These are phyloP conservation scores for Colletotrichum melonis DNA, from an alignment of 2,329 filamentous ascomycete genomes.

Conservation along the genomic window DNA sequence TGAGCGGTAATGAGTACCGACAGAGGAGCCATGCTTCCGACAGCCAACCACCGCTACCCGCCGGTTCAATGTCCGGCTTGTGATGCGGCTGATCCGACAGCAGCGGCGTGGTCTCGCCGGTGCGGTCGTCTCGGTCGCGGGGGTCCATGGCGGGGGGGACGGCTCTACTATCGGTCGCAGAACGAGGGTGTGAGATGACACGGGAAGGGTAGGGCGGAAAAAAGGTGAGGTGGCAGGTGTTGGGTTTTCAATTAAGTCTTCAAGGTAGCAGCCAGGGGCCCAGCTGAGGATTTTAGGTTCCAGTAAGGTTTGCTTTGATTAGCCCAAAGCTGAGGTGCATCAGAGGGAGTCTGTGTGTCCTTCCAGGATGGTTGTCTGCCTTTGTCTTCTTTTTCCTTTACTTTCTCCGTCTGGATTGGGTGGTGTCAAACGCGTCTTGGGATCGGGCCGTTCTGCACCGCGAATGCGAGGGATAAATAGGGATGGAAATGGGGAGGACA, in stretches of 20 bases:
- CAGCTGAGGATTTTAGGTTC: neutral
- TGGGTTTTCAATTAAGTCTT: neutral
- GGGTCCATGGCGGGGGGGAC: conserved; percentile 19
- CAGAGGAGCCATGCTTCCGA: conserved; percentile 32
- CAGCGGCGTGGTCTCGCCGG: conserved; percentile 30
- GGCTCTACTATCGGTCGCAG: neutral
- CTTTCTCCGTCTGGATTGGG: neutral
- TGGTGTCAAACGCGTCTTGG: conserved; percentile 3
- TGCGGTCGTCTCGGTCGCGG: conserved; percentile 15
- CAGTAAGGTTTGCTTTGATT: neutral
- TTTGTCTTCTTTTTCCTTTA: too few species aligned
- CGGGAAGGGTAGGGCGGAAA: neutral
- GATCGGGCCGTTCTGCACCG: neutral
- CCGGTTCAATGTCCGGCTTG: conserved; percentile 26
- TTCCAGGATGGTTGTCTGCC: too few species aligned
- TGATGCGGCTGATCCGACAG: conserved; percentile 25
- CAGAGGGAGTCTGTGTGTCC: neutral
- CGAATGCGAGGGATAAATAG: neutral
- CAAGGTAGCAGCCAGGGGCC: neutral
- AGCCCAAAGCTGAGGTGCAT: neutral
- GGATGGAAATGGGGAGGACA: neutral
- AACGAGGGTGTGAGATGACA: neutral
- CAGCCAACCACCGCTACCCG: conserved; percentile 11
- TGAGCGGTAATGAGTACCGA: conserved; percentile 58
- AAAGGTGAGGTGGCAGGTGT: neutral